Percentiles rank a stretch among this genome's conserved stretches.
phyloP scores from a whole-genome alignment of 495 filamentous ascomycete species.

The Daldinia caldariorum region DNA sequence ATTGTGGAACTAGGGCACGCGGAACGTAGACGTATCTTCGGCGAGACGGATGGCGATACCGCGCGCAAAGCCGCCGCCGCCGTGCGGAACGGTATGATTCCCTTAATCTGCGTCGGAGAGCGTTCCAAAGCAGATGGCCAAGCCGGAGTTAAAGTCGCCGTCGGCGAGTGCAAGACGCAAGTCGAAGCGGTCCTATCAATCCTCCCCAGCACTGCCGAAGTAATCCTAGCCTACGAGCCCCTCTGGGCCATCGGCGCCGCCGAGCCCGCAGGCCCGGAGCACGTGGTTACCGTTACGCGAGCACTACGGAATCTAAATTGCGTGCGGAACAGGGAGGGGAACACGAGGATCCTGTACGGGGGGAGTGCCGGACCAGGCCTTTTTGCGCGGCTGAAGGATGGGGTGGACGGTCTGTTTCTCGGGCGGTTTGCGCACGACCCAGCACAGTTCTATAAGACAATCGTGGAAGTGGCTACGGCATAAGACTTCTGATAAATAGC shows the following conservation, averaged over 20 bases:
- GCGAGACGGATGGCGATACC: conserved; percentile 72
- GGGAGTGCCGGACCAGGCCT: conserved; percentile 82
- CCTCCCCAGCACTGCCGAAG: conserved; percentile 67
- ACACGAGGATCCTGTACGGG: conserved; percentile 77
- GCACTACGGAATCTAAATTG: conserved; percentile 62
- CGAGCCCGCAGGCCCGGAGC: conserved; percentile 74
- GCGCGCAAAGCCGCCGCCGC: conserved; percentile 74
- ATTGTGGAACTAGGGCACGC: conserved; percentile 85
- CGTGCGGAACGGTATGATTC: conserved; percentile 73
- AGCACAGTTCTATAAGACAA: conserved; percentile 70
- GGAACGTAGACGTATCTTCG: conserved; percentile 74
- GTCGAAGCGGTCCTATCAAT: conserved; percentile 68
- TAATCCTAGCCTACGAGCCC: conserved; percentile 87
- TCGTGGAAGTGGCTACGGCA: conserved; percentile 68
- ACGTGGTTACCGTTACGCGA: conserved; percentile 76
- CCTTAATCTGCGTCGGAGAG: conserved; percentile 85
- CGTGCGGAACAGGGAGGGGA: conserved; percentile 54
- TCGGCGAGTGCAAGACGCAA: conserved; percentile 71
- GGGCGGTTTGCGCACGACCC: conserved; percentile 83
- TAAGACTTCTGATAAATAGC: conserved; percentile 2
- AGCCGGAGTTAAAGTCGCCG: conserved; percentile 64
- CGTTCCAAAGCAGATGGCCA: conserved; percentile 49
- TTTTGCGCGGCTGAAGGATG: conserved; percentile 70
- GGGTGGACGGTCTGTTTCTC: conserved; percentile 83
- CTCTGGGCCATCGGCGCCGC: conserved; percentile 87